Conservation (phyloP, 371 early-diverging fungal genomes). For the Nematocida sp. region DNA sequence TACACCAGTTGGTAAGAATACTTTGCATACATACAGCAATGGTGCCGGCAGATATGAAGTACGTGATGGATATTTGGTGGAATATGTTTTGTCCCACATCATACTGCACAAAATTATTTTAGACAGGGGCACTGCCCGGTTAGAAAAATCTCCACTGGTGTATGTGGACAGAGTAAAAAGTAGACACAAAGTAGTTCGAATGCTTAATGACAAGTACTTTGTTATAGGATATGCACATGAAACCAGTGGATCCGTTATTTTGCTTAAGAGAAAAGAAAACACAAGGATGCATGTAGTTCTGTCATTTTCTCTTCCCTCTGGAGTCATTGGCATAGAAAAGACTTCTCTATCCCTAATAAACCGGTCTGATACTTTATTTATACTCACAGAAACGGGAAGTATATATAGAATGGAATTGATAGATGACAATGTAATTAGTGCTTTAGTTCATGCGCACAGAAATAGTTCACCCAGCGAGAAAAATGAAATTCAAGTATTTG, state of each 20-base stretch:
- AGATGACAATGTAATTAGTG: background rate
- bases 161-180: conserved; percentile 21
- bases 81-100: background rate
- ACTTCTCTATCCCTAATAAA: background rate
- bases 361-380: background rate
- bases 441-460: background rate
- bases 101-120: background rate
- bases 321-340: background rate
- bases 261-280: background rate
- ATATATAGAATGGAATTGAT: conserved; percentile 1
- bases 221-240: conserved; percentile 15
- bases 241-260: background rate
- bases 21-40: background rate
- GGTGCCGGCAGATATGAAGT: background rate
- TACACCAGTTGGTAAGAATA: background rate
- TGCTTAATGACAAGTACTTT: background rate
- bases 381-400: background rate
- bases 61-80: background rate
- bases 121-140: background rate
- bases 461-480: background rate
- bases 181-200: background rate
- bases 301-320: background rate
- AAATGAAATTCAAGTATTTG: background rate
- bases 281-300: background rate
- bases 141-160: background rate